Percentiles rank a stretch among this genome's conserved stretches.
Conservation (phyloP, 257 asterid genomes). For the Paulownia fortunei region DNA sequence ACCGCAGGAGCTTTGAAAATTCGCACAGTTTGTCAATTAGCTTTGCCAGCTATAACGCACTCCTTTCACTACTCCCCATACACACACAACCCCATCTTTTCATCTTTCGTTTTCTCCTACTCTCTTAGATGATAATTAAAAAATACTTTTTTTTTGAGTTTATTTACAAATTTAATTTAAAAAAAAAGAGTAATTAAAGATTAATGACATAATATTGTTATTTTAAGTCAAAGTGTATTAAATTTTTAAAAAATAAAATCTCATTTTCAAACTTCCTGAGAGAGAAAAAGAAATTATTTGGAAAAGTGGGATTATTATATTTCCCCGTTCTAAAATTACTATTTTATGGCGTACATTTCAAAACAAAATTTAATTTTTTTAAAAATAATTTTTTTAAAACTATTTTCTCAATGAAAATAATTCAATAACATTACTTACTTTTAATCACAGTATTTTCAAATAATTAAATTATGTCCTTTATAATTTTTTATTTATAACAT, state of each 20-base stretch:
- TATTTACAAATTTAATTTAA: too few species aligned
- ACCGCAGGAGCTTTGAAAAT: conserved; percentile 57
- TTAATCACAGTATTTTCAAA: too few species aligned
- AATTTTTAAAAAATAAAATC: too few species aligned
- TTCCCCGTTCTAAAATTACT: background rate
- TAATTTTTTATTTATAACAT: background rate
- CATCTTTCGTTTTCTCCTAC: background rate
- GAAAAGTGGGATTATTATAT: too few species aligned
- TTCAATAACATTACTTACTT: background rate
- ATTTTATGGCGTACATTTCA: background rate
- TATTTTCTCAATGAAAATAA: background rate
- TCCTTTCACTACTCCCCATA: conserved; percentile 46
- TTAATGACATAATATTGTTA: too few species aligned
- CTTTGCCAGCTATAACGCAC: conserved; percentile 74
- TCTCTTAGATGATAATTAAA: too few species aligned
- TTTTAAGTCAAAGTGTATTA: too few species aligned
- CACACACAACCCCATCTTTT: background rate
- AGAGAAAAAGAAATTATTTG: too few species aligned
- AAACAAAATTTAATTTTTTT: background rate
- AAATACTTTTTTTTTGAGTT: too few species aligned
- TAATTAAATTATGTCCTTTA: background rate
- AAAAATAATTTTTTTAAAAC: background rate
- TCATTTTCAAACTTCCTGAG: too few species aligned
- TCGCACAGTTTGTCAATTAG: conserved; percentile 5
- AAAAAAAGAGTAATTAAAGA: too few species aligned